Evolutionary conservation across 2,329 filamentous ascomycete species (phyloP).

Genomic region (Phoma herbarum): DNA sequence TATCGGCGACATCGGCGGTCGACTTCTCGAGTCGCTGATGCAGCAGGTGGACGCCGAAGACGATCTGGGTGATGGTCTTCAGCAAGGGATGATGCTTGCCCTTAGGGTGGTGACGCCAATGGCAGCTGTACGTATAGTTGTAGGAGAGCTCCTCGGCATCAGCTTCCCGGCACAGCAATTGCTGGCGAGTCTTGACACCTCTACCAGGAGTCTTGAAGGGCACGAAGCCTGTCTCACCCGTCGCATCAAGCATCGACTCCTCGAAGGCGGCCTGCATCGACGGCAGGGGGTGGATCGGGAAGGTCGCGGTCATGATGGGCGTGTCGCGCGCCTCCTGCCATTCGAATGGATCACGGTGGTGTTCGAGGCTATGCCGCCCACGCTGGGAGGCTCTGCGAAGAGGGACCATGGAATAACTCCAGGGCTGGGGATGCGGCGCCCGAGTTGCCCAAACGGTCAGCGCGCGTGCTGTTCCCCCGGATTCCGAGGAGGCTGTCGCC

Average conservation of each 20-base stretch:
- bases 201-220: slow-evolving; percentile 54
- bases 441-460: slow-evolving; percentile 13
- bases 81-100: slow-evolving; percentile 86
- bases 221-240: slow-evolving; percentile 50
- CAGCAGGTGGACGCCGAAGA: slow-evolving; percentile 90
- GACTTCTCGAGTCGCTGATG: slow-evolving; percentile 88
- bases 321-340: slow-evolving; percentile 47
- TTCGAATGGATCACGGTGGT: slow-evolving; percentile 38
- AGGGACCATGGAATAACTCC: slow-evolving; percentile 31
- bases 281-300: slow-evolving; percentile 74
- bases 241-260: slow-evolving; percentile 79
- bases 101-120: slow-evolving; percentile 78
- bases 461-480: slow-evolving; percentile 22
- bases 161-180: slow-evolving; percentile 65
- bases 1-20: slow-evolving; percentile 84
- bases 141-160: slow-evolving; percentile 72
- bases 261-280: slow-evolving; percentile 83
- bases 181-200: slow-evolving; percentile 46
- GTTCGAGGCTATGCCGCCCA: slow-evolving; percentile 30
- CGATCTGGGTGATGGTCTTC: slow-evolving; percentile 91
- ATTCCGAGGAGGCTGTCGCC: slow-evolving; percentile 29
- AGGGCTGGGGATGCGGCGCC: slow-evolving; percentile 15
- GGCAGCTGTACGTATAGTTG: slow-evolving; percentile 74
- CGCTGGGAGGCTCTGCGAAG: slow-evolving; percentile 35
- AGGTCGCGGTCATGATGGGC: slow-evolving; percentile 47